Conservation (phyloP, 495 filamentous ascomycete species). For the Bathelium albidoporum region DNA sequence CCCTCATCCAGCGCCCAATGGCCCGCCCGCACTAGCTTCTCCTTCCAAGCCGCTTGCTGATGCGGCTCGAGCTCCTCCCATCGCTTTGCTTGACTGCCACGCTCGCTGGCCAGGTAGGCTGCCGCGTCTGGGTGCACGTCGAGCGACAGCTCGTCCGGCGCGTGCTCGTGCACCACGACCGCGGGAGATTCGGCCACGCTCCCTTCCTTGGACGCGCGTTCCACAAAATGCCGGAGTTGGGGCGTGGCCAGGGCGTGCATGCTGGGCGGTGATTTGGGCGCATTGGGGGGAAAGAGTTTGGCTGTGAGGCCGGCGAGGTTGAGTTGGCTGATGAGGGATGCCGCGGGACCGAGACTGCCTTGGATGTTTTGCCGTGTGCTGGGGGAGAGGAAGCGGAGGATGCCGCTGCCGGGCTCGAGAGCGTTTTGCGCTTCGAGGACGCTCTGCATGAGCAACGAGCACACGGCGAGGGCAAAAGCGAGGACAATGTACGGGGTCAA, state of each 20-base stretch:
- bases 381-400: constrained; percentile 29
- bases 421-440: constrained; percentile 57
- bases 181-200: constrained; percentile 1
- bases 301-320: constrained; percentile 2
- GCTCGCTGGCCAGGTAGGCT: constrained; percentile 36
- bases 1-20: constrained; percentile 64
- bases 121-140: constrained; percentile 24
- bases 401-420: constrained; percentile 47
- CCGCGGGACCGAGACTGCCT: neutral
- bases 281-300: neutral
- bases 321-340: neutral
- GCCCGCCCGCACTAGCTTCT: constrained; percentile 55
- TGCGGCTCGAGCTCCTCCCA: constrained; percentile 56
- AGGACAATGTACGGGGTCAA: constrained; percentile 46
- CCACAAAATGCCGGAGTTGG: neutral
- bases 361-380: constrained; percentile 22
- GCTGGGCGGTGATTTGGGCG: neutral
- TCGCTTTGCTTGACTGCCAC: constrained; percentile 32
- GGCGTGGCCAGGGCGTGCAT: neutral
- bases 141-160: constrained; percentile 7
- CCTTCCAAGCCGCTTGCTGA: constrained; percentile 59
- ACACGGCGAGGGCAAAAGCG: constrained; percentile 29
- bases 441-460: constrained; percentile 43
- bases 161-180: constrained; percentile 14
- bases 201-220: neutral